phyloP scores from a whole-genome alignment of 2,329 filamentous ascomycete species.

The Trichoderma lentiforme region DNA sequence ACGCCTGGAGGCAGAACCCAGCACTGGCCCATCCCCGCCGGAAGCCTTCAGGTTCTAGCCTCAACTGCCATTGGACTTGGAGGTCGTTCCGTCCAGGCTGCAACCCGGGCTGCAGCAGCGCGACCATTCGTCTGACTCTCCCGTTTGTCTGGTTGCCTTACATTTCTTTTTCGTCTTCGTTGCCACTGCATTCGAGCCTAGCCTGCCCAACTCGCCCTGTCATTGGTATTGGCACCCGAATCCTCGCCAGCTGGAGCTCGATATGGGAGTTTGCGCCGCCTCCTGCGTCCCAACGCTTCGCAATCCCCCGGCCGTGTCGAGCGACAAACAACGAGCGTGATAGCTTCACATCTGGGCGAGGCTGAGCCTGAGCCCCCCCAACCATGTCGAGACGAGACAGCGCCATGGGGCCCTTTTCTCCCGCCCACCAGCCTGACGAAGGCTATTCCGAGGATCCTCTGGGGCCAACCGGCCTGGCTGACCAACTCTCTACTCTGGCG shows the following conservation, averaged over 20 bases:
- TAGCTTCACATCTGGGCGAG: conserved; percentile 14
- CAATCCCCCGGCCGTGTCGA: conserved; percentile 5
- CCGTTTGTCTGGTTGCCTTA: too few relatives aligned
- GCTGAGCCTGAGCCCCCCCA: conserved; percentile 5
- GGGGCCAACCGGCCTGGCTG: conserved; percentile 36
- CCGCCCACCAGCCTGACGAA: conserved; percentile 63
- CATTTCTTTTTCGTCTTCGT: not conserved
- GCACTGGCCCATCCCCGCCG: not conserved
- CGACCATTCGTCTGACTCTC: not conserved
- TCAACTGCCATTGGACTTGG: not conserved
- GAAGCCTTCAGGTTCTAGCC: not conserved
- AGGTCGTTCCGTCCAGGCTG: not conserved
- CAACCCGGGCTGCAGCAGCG: conserved; percentile 5
- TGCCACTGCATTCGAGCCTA: not conserved
- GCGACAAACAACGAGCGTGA: conserved; percentile 2
- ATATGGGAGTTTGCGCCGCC: conserved; percentile 13
- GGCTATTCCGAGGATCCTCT: conserved; percentile 79
- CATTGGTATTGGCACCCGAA: not conserved
- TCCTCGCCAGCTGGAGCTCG: not conserved
- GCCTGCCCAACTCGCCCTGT: not conserved
- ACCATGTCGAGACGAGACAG: conserved; percentile 31
- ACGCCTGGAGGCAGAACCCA: not conserved
- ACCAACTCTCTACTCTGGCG: conserved; percentile 34
- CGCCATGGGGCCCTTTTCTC: conserved; percentile 17
- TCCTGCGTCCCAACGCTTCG: conserved; percentile 3